phyloP scores from a whole-genome alignment of 1,139 yeast species.

The Hemisphaericaspora xylofermentans region DNA sequence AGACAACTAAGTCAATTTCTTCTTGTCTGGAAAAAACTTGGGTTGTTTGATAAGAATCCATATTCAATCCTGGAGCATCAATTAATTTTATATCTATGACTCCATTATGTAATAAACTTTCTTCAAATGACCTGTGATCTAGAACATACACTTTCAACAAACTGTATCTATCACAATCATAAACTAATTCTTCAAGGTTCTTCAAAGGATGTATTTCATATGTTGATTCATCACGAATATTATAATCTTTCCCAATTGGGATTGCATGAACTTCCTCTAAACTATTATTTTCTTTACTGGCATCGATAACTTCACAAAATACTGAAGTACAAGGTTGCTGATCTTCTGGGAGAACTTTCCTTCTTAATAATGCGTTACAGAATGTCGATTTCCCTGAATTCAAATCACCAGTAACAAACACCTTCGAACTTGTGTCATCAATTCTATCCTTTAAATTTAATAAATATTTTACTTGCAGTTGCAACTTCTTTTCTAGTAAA shows the following conservation, averaged over 20 bases:
- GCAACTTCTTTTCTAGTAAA: slow-evolving; percentile 61
- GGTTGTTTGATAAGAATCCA: slow-evolving; percentile 92
- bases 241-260: slow-evolving; percentile 58
- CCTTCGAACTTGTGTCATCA: slow-evolving; percentile 90
- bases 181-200: slow-evolving; percentile 68
- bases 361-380: slow-evolving; percentile 83
- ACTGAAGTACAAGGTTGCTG: slow-evolving; percentile 98
- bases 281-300: slow-evolving; percentile 63
- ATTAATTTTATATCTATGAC: slow-evolving; percentile 88
- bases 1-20: slow-evolving; percentile 93
- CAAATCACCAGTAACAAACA: slow-evolving; percentile 93
- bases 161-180: slow-evolving; percentile 68
- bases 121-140: slow-evolving; percentile 67
- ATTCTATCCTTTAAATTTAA: slow-evolving; percentile 77
- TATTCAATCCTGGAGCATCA: slow-evolving; percentile 95
- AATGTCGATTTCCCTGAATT: slow-evolving; percentile 96
- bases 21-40: slow-evolving; percentile 96
- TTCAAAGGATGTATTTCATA: slow-evolving; percentile 55
- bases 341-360: slow-evolving; percentile 85
- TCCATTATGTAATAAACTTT: slow-evolving; percentile 81
- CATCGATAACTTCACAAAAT: slow-evolving; percentile 91
- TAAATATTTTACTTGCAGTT: slow-evolving; percentile 65
- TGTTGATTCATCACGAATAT: slow-evolving; percentile 62
- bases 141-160: slow-evolving; percentile 78
- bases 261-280: slow-evolving; percentile 94